Conservation (phyloP, 2,329 filamentous ascomycete species). For the Thelonectria blattea region DNA sequence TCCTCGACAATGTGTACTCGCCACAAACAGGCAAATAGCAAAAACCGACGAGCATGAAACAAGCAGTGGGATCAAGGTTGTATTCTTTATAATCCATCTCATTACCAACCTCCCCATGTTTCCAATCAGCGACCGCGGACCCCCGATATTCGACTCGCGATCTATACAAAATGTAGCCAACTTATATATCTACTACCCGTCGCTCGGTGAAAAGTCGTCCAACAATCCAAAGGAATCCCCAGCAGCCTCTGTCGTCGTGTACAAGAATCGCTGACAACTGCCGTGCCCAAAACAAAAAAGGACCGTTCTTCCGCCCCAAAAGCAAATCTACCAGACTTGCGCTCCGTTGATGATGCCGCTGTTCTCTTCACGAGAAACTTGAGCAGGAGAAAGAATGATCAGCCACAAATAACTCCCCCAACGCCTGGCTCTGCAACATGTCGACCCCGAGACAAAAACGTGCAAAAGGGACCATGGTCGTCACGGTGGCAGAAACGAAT, state of each 20-base stretch:
- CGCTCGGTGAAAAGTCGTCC: background rate
- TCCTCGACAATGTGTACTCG: no score
- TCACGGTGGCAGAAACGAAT: slow-evolving; percentile 16
- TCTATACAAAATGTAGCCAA: slow-evolving; percentile 9
- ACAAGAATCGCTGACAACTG: slow-evolving; percentile 16
- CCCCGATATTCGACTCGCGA: background rate
- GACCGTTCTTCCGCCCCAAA: background rate
- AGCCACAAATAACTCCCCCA: slow-evolving; percentile 13
- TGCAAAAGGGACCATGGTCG: slow-evolving; percentile 7
- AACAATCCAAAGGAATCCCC: slow-evolving; percentile 8
- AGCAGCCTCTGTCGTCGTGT: slow-evolving; percentile 4
- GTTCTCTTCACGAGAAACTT: background rate
- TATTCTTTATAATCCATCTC: slow-evolving; percentile 16
- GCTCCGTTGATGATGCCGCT: background rate
- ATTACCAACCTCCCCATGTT: slow-evolving; percentile 15
- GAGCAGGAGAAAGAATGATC: background rate
- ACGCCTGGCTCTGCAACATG: slow-evolving; percentile 21
- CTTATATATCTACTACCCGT: slow-evolving; percentile 12
- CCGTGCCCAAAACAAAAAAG: slow-evolving; percentile 1
- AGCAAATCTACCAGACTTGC: slow-evolving; percentile 5
- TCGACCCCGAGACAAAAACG: background rate
- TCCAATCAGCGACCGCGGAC: background rate
- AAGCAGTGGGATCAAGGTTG: background rate
- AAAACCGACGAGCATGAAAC: background rate
- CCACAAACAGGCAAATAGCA: background rate